Conservation (phyloP, 352 stramenopile genomes). For the Pythium dissimile region DNA sequence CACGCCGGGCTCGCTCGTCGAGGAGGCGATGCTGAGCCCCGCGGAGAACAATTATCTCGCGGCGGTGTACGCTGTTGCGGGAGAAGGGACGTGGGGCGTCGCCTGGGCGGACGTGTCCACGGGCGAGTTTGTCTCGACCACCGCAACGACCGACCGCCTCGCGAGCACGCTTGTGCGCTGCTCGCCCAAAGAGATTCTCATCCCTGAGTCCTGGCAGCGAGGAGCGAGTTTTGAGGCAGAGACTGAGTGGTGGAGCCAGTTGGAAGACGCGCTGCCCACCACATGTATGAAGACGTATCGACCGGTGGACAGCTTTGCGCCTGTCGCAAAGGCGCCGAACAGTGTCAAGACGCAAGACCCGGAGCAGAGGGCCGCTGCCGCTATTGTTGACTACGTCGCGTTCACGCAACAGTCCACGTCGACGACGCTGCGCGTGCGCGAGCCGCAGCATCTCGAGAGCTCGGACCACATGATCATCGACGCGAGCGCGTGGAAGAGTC, state of each 20-base stretch:
- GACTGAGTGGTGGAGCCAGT: slow-evolving; percentile 1
- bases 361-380: slow-evolving; percentile 19
- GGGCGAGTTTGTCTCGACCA: slow-evolving; percentile 71
- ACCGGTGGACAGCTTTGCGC: slow-evolving; percentile 8
- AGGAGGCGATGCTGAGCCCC: slow-evolving; percentile 73
- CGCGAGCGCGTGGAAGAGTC: slow-evolving; percentile 60
- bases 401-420: slow-evolving; percentile 49
- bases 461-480: slow-evolving; percentile 82
- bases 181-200: slow-evolving; percentile 62
- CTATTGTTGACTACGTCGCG: slow-evolving; percentile 63
- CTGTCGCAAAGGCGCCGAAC: slow-evolving; percentile 2
- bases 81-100: slow-evolving; percentile 38
- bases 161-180: slow-evolving; percentile 56
- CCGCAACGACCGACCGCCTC: slow-evolving; percentile 51
- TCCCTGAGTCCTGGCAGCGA: slow-evolving; percentile 30
- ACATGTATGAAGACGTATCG: slow-evolving; percentile 66
- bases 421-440: slow-evolving; percentile 27
- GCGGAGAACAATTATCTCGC: slow-evolving; percentile 81
- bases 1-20: slow-evolving; percentile 68
- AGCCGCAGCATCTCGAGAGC: slow-evolving; percentile 55
- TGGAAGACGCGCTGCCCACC: slow-evolving; percentile 42
- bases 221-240: slow-evolving; percentile 2
- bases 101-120: slow-evolving; percentile 78
- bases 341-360: slow-evolving; percentile 12
- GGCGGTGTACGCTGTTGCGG: slow-evolving; percentile 33